These are phyloP conservation scores for Vitis hybrid DNA, from an alignment of 177 flowering plant genomes.

Conservation along the genomic window DNA sequence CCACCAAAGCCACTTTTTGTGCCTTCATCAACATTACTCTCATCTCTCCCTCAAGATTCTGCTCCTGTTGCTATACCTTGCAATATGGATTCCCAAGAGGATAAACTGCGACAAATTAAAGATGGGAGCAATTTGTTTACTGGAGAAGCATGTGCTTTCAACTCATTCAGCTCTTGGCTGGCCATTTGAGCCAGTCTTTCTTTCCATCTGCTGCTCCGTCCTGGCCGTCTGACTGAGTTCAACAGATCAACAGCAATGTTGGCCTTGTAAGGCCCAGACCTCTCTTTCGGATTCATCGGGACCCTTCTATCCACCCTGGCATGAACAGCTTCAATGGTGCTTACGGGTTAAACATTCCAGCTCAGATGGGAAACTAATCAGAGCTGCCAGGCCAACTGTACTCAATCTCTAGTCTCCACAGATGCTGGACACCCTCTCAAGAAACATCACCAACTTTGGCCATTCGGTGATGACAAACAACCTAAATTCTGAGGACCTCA, in stretches of 20 bases:
- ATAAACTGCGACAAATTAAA: slow-evolving; percentile 7
- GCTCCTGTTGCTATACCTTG: background rate
- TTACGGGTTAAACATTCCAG: slow-evolving; percentile 26
- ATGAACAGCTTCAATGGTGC: slow-evolving; percentile 50
- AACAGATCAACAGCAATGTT: slow-evolving; percentile 21
- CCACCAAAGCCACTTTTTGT: slow-evolving; percentile 8
- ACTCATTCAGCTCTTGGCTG: slow-evolving; percentile 15
- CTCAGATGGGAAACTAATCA: slow-evolving; percentile 39
- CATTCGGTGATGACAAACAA: slow-evolving; percentile 15
- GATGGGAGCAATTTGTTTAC: slow-evolving; percentile 8
- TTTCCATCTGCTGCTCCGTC: slow-evolving; percentile 15
- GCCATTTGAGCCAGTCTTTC: slow-evolving; percentile 18
- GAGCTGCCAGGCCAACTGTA: slow-evolving; percentile 25
- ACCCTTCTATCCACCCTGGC: slow-evolving; percentile 24
- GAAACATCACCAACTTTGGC: slow-evolving; percentile 21
- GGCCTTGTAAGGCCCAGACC: slow-evolving; percentile 30
- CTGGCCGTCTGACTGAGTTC: slow-evolving; percentile 21
- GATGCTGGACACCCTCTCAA: slow-evolving; percentile 23
- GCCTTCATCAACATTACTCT: no score
- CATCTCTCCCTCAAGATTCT: no score
- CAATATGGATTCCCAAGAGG: slow-evolving; percentile 18
- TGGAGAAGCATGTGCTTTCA: slow-evolving; percentile 24
- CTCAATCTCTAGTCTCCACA: slow-evolving; percentile 27
- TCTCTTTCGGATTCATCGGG: slow-evolving; percentile 36
- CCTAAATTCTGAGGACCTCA: slow-evolving; percentile 17